phyloP scores from a whole-genome alignment of 176 grass and related monocot genomes.

The Oryza glumipatula region DNA sequence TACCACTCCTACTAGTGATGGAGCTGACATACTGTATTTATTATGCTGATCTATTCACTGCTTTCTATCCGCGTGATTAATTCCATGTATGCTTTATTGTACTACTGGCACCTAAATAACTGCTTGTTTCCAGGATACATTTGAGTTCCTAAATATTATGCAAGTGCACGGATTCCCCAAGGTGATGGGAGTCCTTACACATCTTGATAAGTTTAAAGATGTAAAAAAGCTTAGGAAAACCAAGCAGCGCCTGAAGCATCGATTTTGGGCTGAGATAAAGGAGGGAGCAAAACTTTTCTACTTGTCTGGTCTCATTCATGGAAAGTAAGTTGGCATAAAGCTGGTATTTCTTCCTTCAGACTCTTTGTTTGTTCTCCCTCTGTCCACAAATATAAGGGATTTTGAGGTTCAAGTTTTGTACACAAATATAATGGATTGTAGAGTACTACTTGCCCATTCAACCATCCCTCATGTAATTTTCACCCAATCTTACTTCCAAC shows the following conservation, averaged over 20 bases:
- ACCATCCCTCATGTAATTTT: too few relatives aligned
- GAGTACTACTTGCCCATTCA: too few relatives aligned
- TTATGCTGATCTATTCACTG: slow-evolving; percentile 5
- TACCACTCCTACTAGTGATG: too few relatives aligned
- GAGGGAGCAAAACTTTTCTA: slow-evolving; percentile 95
- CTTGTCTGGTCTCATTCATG: slow-evolving; percentile 88
- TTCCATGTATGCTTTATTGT: neutral
- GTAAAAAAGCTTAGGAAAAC: slow-evolving; percentile 93
- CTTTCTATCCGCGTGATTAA: neutral
- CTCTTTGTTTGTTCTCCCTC: neutral
- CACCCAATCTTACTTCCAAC: too few relatives aligned
- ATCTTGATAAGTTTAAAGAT: slow-evolving; percentile 98
- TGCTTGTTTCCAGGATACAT: slow-evolving; percentile 80
- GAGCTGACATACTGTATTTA: too few relatives aligned
- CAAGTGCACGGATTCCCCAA: slow-evolving; percentile 98
- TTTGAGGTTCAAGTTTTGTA: too few relatives aligned
- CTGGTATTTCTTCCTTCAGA: slow-evolving; percentile 21
- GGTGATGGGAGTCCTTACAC: slow-evolving; percentile 96
- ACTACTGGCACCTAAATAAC: slow-evolving; percentile 31
- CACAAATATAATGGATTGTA: too few relatives aligned
- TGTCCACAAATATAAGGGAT: too few relatives aligned
- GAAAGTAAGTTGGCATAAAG: slow-evolving; percentile 70
- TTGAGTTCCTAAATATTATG: slow-evolving; percentile 98
- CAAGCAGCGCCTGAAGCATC: slow-evolving; percentile 87
- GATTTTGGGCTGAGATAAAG: slow-evolving; percentile 95